These are phyloP conservation scores for Suillus luteus DNA, from an alignment of 768 basidiomycete genomes.

Conservation along the genomic window DNA sequence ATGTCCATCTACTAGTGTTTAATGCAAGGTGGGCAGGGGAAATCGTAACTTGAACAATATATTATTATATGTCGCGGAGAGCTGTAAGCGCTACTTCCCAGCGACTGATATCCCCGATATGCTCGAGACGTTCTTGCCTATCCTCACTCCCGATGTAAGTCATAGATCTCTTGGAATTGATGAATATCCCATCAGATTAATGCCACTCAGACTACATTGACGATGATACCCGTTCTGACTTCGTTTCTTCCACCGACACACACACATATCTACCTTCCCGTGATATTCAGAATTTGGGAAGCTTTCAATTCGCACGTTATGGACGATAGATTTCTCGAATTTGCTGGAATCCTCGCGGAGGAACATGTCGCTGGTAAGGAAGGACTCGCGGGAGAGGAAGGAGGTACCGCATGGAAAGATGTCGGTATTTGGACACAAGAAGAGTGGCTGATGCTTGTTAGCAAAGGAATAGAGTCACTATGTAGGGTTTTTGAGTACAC, in stretches of 20 bases:
- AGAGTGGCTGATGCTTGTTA: constrained; percentile 82
- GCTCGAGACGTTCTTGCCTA: constrained; percentile 70
- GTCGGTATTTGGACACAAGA: constrained; percentile 87
- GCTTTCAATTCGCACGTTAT: constrained; percentile 72
- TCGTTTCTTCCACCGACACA: constrained; percentile 76
- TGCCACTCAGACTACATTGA: constrained; percentile 55
- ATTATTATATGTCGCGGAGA: constrained; percentile 71
- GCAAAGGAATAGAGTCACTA: constrained; percentile 81
- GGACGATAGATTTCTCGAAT: constrained; percentile 74
- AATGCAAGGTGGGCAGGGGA: constrained; percentile 13
- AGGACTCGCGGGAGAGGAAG: constrained; percentile 55
- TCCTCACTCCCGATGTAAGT: constrained; percentile 70
- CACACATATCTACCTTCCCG: constrained; percentile 67
- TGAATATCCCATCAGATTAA: constrained; percentile 13
- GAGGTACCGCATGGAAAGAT: constrained; percentile 69
- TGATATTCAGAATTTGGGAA: constrained; percentile 76
- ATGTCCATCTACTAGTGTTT: constrained; percentile 4
- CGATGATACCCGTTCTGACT: constrained; percentile 73
- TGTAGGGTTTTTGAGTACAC: constrained; percentile 41
- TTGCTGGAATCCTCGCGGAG: constrained; percentile 69
- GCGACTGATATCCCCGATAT: constrained; percentile 66
- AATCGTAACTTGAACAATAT: constrained; percentile 72
- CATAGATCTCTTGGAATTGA: background rate
- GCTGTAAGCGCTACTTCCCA: constrained; percentile 70
- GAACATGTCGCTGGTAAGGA: constrained; percentile 64